Percentiles rank a stretch among this genome's conserved stretches.
phyloP scores from a whole-genome alignment of 345 rosid genomes.

The Streptanthus diversifolius region DNA sequence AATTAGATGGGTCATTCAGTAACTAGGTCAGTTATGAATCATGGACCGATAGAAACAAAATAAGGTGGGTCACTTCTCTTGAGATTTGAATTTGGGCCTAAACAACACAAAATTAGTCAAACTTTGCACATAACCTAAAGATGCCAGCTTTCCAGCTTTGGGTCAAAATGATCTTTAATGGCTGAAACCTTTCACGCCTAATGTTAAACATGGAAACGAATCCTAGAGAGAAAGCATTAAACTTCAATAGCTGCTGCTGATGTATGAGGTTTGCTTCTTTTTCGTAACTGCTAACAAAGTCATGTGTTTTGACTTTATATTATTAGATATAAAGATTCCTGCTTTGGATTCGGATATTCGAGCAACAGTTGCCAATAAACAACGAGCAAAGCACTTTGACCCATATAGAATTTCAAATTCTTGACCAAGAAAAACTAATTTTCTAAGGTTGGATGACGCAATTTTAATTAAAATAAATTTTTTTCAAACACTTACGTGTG shows the following conservation, averaged over 20 bases:
- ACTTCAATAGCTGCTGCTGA: background rate
- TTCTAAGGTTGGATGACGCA: conserved; percentile 11
- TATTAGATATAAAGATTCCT: conserved; percentile 10
- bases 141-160: background rate
- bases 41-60: background rate
- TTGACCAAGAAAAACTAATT: background rate
- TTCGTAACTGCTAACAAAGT: background rate
- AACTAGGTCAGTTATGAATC: background rate
- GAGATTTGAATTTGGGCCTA: conserved; percentile 1
- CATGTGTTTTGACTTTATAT: conserved; percentile 26
- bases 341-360: conserved; percentile 29
- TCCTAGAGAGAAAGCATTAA: conserved; percentile 10
- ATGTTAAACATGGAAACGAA: background rate
- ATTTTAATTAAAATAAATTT: background rate
- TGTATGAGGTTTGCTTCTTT: background rate
- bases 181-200: background rate
- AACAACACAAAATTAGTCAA: background rate
- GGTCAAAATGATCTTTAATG: background rate
- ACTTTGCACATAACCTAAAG: background rate
- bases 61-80: background rate
- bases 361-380: conserved; percentile 7
- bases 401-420: background rate
- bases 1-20: background rate
- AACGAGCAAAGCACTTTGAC: conserved; percentile 23
- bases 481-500: background rate